Conservation (phyloP, 2,329 filamentous ascomycete species). For the Aureobasidium leucospermi region DNA sequence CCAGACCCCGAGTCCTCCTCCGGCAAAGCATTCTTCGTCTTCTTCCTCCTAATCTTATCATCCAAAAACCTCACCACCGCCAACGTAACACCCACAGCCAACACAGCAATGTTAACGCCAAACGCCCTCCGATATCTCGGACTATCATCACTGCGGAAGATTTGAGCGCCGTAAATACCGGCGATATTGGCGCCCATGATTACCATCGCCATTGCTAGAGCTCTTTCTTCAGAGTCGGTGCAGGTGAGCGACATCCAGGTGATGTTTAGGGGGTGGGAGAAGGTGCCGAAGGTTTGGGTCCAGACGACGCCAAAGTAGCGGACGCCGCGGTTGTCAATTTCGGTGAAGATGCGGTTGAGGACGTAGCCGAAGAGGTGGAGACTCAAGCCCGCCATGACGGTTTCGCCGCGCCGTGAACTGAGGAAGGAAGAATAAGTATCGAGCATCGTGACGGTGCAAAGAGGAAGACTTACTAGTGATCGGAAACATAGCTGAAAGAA, state of each 20-base stretch:
- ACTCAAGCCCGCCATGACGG: slow-evolving; percentile 43
- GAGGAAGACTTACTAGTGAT: slow-evolving; percentile 40
- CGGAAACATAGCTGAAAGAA: slow-evolving; percentile 46
- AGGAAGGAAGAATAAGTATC: neutral
- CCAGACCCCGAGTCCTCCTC: neutral
- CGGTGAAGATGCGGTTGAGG: slow-evolving; percentile 48
- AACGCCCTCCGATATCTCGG: slow-evolving; percentile 48
- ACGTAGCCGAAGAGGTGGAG: slow-evolving; percentile 46
- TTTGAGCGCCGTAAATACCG: slow-evolving; percentile 54
- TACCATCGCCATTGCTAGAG: slow-evolving; percentile 54
- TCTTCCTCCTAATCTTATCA: slow-evolving; percentile 22
- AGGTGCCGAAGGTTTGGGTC: slow-evolving; percentile 49
- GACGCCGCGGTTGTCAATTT: slow-evolving; percentile 35
- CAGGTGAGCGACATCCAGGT: slow-evolving; percentile 53
- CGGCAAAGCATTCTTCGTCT: neutral
- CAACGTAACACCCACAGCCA: slow-evolving; percentile 37
- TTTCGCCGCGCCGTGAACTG: slow-evolving; percentile 45
- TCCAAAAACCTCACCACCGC: slow-evolving; percentile 40
- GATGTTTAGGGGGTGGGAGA: slow-evolving; percentile 52
- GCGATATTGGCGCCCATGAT: slow-evolving; percentile 58
- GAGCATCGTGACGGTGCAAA: no score
- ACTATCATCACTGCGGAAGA: slow-evolving; percentile 48
- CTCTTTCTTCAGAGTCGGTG: slow-evolving; percentile 50
- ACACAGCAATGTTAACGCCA: slow-evolving; percentile 38
- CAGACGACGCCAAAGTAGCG: slow-evolving; percentile 50